Base-by-base conservation (phyloP, 345 rosid genomes). In the Punica granatum region DNA sequence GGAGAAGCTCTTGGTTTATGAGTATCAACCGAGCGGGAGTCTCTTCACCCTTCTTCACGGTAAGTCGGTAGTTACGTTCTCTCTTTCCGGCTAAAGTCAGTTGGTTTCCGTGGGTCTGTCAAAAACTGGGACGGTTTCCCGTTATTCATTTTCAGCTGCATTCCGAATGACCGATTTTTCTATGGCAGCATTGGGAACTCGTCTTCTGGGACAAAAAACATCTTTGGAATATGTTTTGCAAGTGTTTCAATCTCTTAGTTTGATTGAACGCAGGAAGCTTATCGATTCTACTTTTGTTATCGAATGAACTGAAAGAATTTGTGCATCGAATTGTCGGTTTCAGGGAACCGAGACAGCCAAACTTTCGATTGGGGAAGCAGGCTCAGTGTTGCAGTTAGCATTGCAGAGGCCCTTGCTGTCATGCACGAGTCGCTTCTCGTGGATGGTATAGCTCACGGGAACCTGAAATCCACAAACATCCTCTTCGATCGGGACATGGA, bases 31-130 rank as follows among this genome's bases (percentile, higher is more conserved):
- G 0, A 80, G 79, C 75, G 90, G 86, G 59, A 85, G 83, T 67
- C 86, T 87, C 72, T 87, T 82, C 81, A 70, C 61, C 31, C 72
- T 87, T 61, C 88, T 85, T 64, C 86, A 79, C 12, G 92, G 90
- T 85, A 78, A 73, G 69, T 59, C 19, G 58, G 51, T 39, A 30
- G 34, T 60, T n/a, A n/a, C n/a, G n/a, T n/a, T n/a, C n/a, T n/a
- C n/a, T n/a, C n/a, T n/a, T n/a, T n/a, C n/a, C n/a, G n/a, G n/a
- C n/a, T n/a, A n/a, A n/a, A n/a, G n/a, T 7, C 6, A 21, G 11
- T 35, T 28, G 8, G 14, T 41, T 6, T 67, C 33, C 1, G 32
- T 4, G 16, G 15, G 1, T 43, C 16, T 43, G 11, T 43, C 18
- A 15, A 18, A 18, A 43, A 43, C 15, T 12, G 48, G 3, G 18